A percentile compares a stretch with the other conserved stretches of the same genome.
These are phyloP conservation scores for Talinum fruticosum DNA, from an alignment of 148 eudicot species.

Conservation along the genomic window DNA sequence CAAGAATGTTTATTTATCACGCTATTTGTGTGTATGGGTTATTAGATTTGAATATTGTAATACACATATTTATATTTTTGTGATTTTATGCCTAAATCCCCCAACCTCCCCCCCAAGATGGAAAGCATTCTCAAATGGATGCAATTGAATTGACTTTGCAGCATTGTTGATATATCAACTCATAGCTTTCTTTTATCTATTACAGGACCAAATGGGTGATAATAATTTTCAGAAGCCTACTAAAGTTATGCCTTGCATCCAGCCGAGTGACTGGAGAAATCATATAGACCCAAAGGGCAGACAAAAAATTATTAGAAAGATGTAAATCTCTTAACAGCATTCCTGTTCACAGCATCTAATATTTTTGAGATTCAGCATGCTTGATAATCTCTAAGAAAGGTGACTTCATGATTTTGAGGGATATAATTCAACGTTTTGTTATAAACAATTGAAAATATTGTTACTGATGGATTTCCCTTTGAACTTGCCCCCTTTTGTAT, in stretches of 20 bases:
- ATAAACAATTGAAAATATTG: not conserved
- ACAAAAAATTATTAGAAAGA: conserved; percentile 1
- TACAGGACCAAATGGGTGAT: conserved; percentile 19
- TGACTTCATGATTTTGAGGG: not conserved
- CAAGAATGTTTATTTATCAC: not conserved
- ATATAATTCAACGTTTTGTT: not conserved
- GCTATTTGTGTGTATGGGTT: not conserved
- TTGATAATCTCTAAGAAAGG: not conserved
- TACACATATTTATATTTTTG: not conserved
- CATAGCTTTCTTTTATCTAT: not conserved
- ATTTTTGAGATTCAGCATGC: not conserved
- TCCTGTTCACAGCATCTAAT: not conserved
- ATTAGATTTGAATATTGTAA: not conserved
- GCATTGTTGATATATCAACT: not conserved
- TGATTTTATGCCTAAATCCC: not conserved
- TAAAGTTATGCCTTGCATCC: conserved; percentile 4
- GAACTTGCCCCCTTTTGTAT: not conserved
- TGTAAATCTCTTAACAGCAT: conserved; percentile 6
- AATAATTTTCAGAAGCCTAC: not conserved
- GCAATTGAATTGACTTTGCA: not conserved
- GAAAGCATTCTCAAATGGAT: not conserved
- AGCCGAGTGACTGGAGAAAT: not conserved
- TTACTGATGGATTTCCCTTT: not conserved
- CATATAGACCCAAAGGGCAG: not conserved
- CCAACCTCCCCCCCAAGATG: not conserved